Percentiles rank a stretch among this genome's conserved stretches.
phyloP scores from a whole-genome alignment of 148 eudicot genomes.

The Rhododendron kiyosumense region DNA sequence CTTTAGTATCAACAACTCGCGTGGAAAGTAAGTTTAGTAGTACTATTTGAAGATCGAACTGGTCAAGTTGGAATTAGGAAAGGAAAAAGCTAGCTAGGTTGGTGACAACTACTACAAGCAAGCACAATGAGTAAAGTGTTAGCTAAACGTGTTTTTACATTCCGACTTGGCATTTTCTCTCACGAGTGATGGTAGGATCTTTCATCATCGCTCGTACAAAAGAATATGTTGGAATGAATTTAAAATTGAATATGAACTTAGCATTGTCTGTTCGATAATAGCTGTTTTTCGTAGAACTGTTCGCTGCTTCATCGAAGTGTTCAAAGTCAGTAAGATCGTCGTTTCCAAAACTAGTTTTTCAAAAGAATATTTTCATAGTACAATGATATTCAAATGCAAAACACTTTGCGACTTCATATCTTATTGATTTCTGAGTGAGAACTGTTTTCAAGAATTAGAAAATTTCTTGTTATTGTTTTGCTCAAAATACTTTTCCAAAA shows the following conservation, averaged over 20 bases:
- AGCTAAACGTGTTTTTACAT: not conserved
- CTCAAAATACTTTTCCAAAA: not conserved
- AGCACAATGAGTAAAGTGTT: too few species aligned
- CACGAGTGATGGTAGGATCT: not conserved
- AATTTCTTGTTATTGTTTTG: too few species aligned
- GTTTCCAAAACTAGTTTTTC: not conserved
- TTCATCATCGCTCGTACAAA: not conserved
- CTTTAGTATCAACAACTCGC: not conserved
- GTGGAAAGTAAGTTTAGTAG: not conserved
- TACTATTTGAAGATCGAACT: not conserved
- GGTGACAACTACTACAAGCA: not conserved
- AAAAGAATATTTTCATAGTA: not conserved
- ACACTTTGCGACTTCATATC: not conserved
- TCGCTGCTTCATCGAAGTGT: too few species aligned
- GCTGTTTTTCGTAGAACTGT: too few species aligned
- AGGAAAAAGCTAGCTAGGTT: not conserved
- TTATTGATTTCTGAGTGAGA: not conserved
- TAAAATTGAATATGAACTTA: not conserved
- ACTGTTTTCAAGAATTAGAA: not conserved
- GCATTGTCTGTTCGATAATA: not conserved
- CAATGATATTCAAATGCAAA: not conserved
- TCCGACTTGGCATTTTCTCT: not conserved
- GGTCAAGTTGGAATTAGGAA: not conserved
- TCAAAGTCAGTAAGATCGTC: not conserved
- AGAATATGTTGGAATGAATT: not conserved